Base-by-base conservation (phyloP, 2,329 filamentous ascomycete species). In the Ophiocordyceps camponoti-rufipedis region DNA sequence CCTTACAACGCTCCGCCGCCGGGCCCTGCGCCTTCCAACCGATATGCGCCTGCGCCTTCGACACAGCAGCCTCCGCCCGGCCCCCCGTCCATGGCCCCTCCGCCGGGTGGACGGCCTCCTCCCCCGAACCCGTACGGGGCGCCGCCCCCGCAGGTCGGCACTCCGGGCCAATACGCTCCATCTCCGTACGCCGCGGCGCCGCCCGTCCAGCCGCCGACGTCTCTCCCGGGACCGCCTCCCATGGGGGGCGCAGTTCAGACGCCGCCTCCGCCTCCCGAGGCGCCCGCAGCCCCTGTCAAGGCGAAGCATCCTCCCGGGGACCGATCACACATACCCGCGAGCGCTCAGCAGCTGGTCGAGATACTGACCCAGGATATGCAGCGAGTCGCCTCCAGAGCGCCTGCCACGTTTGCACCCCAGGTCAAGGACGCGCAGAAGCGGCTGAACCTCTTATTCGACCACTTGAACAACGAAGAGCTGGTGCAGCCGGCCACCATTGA, bases 361-460 rank as follows among this genome's bases (percentile, higher is more conserved):
- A 75, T 93, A 35, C 72, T 98, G 43, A 80, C 70, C 45, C 73
- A 74, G 31, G 89, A 96, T 54, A 87, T 96, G 77, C 80, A 89
- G 55, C 83, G 87, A 32, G 84, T 98, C 46, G 88, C 88, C 48
- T 67, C 79, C 31, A 82, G 85, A 53, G 91, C 91, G 1, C 91
- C 91, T 16, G 70, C 81, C n/a, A 80, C 81, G 14, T 95, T 91
- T 66, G 81, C 85, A 50, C 74, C 80, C 13, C 88, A 96, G 60
- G 87, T 98, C 18, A 84, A 86, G 55, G 91, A 96, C 59, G 91
- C 88, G 2, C 85, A 94, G 60, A 94, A 94, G 66, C 80, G 91
- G 28, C 72, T 98, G 48, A 85, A 84, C 55, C 80, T 95, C 44
- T 69, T 98, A n/a, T 96, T 95, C 60, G 89, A 98, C 58, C 87